These are phyloP conservation scores for Tephrocybe sp. DNA, from an alignment of 768 basidiomycete species.

Conservation along the genomic window DNA sequence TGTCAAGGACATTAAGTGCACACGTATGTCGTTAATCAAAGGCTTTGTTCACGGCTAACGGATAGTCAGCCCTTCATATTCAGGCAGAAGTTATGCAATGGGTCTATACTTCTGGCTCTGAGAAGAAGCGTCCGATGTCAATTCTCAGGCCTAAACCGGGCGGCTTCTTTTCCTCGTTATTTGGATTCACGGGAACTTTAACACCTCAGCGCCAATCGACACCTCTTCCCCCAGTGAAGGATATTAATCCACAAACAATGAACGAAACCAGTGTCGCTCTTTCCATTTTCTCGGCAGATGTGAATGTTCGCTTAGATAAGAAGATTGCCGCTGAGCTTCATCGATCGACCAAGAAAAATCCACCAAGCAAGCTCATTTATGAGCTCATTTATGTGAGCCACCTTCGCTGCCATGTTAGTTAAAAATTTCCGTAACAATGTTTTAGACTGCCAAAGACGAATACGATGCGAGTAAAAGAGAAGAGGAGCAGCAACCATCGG, in stretches of 20 bases:
- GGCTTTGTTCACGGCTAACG: conserved; percentile 8
- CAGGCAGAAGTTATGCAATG: conserved; percentile 80
- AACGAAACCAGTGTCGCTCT: conserved; percentile 58
- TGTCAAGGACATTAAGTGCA: conserved; percentile 60
- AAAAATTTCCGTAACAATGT: background rate
- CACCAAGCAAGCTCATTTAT: conserved; percentile 72
- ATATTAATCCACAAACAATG: conserved; percentile 36
- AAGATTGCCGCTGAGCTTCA: conserved; percentile 74
- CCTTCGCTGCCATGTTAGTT: background rate
- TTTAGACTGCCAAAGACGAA: conserved; percentile 78
- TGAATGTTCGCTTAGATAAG: conserved; percentile 62
- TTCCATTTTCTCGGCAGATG: conserved; percentile 65
- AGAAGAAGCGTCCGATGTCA: conserved; percentile 45
- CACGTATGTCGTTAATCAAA: conserved; percentile 42
- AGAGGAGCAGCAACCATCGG: conserved; percentile 56
- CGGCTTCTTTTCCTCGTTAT: conserved; percentile 53
- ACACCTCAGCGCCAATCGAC: conserved; percentile 37
- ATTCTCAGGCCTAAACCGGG: conserved; percentile 34
- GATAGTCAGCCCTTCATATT: conserved; percentile 60
- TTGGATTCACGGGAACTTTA: conserved; percentile 35
- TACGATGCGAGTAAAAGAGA: conserved; percentile 74
- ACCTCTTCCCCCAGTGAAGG: conserved; percentile 31
- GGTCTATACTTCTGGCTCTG: conserved; percentile 68
- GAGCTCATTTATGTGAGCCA: conserved; percentile 80
- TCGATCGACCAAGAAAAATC: conserved; percentile 94